Evolutionary conservation across 1,284 basidiomycete genomes (phyloP), one percentile per base, ranked within the genome.

Genomic region (Hemileia vastatrix): DNA sequence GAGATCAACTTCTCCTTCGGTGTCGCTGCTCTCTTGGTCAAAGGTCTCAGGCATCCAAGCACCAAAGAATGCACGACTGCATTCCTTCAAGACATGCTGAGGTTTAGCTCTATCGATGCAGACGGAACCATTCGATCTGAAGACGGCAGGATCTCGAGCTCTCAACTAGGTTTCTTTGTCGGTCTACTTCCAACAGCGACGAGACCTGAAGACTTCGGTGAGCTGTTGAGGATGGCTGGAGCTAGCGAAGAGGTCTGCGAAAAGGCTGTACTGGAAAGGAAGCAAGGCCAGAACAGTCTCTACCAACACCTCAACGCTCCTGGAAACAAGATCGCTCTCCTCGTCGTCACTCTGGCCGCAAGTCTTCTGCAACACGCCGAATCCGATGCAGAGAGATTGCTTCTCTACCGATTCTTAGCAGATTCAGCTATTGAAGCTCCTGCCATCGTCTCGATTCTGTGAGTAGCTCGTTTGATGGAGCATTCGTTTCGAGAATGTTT

Each of bases 1-100:
- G 85, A 87, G 45, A 80, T 82, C 1, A 86, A 80, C 74, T 86
- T 90, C 74, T 87, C 86, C 13, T 89, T 91, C 74, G 84, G 87
- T 6, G 77, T 93, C 13, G 84, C 88, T 1, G 81, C 87, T 0
- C 82, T 89, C 66, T 83, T 92, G 57, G 88, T 90, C 81, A 90
- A 90, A 72, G 90, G 89, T 23, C 77, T 90, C 57, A 83, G 89
- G 40, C 83, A 86, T 69, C 80, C n/a, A n/a, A n/a, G n/a, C 33
- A 73, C 71, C 3, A 68, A 67, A 54, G 68, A 70, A 6, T 60
- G 47, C 54, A 72, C 71, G 31, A 66, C 65, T n/a, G 67, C 68
- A 51, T 63, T 72, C 51, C 65, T 73, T 61, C 69, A 61, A 27
- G 55, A 65, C 8, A 65, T 73, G 65, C 68, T 73, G 27, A 66